phyloP scores from a whole-genome alignment of 139 green algal species.

The Volvox africanus region DNA sequence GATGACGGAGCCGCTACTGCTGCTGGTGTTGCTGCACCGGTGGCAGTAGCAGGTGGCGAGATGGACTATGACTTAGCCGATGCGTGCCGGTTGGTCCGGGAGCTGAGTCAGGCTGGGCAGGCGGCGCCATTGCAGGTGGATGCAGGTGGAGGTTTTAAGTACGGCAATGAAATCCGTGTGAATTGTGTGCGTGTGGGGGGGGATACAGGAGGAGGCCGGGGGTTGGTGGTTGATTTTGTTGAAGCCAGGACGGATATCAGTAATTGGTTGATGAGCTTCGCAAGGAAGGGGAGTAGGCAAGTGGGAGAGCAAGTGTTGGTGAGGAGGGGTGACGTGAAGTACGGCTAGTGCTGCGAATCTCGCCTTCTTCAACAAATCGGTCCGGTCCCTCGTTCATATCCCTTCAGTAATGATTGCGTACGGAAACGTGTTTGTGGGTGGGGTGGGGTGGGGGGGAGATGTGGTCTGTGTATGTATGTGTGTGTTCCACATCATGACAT shows the following conservation, averaged over 20 bases:
- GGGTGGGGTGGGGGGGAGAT: too few relatives aligned
- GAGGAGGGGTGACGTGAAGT: neutral
- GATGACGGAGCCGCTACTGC: neutral
- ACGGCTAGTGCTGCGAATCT: neutral
- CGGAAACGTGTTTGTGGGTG: neutral
- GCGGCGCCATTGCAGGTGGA: slow-evolving; percentile 9
- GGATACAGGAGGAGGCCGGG: neutral
- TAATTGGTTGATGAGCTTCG: too few relatives aligned
- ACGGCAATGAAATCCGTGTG: neutral
- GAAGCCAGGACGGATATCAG: too few relatives aligned
- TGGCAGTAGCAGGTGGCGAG: neutral
- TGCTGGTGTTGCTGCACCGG: neutral
- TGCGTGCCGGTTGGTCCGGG: neutral
- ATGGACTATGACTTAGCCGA: neutral
- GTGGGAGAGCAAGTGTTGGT: too few relatives aligned
- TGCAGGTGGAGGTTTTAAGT: too few relatives aligned
- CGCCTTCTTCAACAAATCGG: neutral
- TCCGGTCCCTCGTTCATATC: neutral
- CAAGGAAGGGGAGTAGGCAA: too few relatives aligned
- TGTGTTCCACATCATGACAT: too few relatives aligned
- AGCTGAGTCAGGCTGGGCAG: neutral
- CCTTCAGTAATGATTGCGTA: neutral
- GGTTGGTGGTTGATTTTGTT: too few relatives aligned
- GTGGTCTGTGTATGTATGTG: too few relatives aligned
- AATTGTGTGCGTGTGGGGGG: too few relatives aligned